A percentile compares a stretch with the other conserved stretches of the same genome.
Evolutionary conservation across 2,329 filamentous ascomycete genomes (phyloP).

Genomic region (Lasiodiplodia hormozganensis): DNA sequence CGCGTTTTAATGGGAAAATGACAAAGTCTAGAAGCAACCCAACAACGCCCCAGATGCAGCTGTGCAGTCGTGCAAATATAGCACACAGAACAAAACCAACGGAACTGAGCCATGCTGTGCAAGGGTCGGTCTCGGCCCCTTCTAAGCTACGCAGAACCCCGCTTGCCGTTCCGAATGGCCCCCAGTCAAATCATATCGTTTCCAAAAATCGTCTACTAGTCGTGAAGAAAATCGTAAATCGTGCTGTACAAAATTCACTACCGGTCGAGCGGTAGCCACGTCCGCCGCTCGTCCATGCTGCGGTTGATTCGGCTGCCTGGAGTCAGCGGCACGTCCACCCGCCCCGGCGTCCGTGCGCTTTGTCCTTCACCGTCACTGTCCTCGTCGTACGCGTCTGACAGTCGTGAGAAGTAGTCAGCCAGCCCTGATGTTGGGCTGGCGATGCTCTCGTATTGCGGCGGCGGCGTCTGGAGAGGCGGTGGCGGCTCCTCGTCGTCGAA

Average conservation of each 20-base stretch:
- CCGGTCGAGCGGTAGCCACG: constrained; percentile 57
- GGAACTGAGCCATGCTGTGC: constrained; percentile 11
- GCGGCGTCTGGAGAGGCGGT: constrained; percentile 77
- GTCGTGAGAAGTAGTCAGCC: constrained; percentile 84
- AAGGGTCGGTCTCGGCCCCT: constrained; percentile 3
- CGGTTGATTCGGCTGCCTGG: constrained; percentile 68
- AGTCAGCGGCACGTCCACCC: constrained; percentile 66
- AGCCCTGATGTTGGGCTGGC: constrained; percentile 74
- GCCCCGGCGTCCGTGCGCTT: constrained; percentile 41
- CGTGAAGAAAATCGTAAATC: constrained; percentile 17
- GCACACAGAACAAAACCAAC: constrained; percentile 17
- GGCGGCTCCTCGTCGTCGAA: constrained; percentile 84
- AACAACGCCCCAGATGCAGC: constrained; percentile 13
- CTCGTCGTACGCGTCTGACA: constrained; percentile 70
- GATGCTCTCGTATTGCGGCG: constrained; percentile 82
- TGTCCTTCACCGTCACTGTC: constrained; percentile 64
- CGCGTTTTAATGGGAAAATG: constrained; percentile 5
- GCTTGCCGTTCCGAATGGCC: neutral
- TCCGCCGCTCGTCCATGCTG: constrained; percentile 68
- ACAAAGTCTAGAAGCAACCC: constrained; percentile 8
- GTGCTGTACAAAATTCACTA: constrained; percentile 13
- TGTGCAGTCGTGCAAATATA: constrained; percentile 22
- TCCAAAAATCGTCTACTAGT: constrained; percentile 15
- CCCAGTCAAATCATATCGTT: constrained; percentile 18
- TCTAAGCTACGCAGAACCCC: constrained; percentile 16